These are phyloP conservation scores for Diplodia intermedia DNA, from an alignment of 2,329 filamentous ascomycete genomes.

Conservation along the genomic window DNA sequence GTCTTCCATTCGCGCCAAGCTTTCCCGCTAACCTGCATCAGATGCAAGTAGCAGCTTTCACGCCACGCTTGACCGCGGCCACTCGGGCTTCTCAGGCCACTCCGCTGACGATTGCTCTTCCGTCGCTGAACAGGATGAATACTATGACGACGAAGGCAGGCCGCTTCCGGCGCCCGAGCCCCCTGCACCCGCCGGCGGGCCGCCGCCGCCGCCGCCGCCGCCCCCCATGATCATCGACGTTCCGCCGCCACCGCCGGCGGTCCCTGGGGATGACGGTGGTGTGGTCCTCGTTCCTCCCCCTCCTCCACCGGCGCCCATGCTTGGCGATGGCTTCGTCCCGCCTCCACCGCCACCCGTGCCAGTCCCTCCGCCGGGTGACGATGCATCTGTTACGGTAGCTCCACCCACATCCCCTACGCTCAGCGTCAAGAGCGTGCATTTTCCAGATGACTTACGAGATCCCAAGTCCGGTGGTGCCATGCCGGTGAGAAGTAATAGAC, in stretches of 20 bases:
- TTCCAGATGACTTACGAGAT: slow-evolving; percentile 28
- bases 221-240: slow-evolving; percentile 9
- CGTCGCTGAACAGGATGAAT: slow-evolving; percentile 17
- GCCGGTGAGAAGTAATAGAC: background rate
- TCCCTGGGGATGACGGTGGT: slow-evolving; percentile 2
- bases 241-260: slow-evolving; percentile 3
- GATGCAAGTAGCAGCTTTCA: slow-evolving; percentile 32
- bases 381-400: slow-evolving; percentile 6
- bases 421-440: slow-evolving; percentile 32
- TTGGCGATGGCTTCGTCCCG: background rate
- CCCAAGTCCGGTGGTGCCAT: slow-evolving; percentile 5
- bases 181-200: background rate
- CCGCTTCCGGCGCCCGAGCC: slow-evolving; percentile 1
- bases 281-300: slow-evolving; percentile 14
- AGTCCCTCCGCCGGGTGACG: background rate
- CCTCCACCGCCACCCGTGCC: slow-evolving; percentile 5
- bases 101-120: slow-evolving; percentile 7
- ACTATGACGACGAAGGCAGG: background rate
- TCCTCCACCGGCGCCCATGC: background rate
- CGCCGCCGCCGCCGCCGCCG: background rate
- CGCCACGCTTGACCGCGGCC: background rate
- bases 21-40: slow-evolving; percentile 7
- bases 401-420: slow-evolving; percentile 13
- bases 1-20: background rate
- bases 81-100: background rate